Conservation (phyloP, 768 basidiomycete species). For the Trametopsis cervina region DNA sequence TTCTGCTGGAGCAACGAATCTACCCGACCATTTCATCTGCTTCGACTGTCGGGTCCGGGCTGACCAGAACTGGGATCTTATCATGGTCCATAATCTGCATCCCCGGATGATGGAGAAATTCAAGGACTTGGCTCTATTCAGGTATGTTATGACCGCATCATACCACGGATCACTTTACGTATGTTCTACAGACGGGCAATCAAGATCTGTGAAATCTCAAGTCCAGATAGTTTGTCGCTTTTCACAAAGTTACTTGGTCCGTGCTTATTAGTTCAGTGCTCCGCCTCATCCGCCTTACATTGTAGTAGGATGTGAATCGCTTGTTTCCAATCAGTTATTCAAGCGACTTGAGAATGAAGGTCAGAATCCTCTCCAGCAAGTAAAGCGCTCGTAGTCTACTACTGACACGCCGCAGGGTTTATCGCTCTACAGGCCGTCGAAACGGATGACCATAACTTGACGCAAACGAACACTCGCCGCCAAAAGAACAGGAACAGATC, state of each 20-base stretch:
- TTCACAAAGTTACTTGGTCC: conserved; percentile 60
- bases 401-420: conserved; percentile 39
- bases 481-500: conserved; percentile 28
- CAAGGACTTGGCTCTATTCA: conserved; percentile 63
- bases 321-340: conserved; percentile 55
- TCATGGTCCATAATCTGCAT: conserved; percentile 48
- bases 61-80: conserved; percentile 65
- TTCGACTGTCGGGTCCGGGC: conserved; percentile 69
- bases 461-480: conserved; percentile 33
- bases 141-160: conserved; percentile 32
- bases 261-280: conserved; percentile 13
- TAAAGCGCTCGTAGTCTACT: neutral
- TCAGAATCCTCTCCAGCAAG: conserved; percentile 17
- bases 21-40: conserved; percentile 60
- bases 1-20: conserved; percentile 43
- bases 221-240: conserved; percentile 33
- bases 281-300: conserved; percentile 2
- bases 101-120: conserved; percentile 56
- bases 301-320: conserved; percentile 42
- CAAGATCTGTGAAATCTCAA: conserved; percentile 53
- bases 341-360: conserved; percentile 69
- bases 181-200: conserved; percentile 48
- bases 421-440: conserved; percentile 44
- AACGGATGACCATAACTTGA: conserved; percentile 43
- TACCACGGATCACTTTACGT: neutral